Evolutionary conservation across 73 alveolate genomes (phyloP).

Genomic region (Symbiodinium pilosum): DNA sequence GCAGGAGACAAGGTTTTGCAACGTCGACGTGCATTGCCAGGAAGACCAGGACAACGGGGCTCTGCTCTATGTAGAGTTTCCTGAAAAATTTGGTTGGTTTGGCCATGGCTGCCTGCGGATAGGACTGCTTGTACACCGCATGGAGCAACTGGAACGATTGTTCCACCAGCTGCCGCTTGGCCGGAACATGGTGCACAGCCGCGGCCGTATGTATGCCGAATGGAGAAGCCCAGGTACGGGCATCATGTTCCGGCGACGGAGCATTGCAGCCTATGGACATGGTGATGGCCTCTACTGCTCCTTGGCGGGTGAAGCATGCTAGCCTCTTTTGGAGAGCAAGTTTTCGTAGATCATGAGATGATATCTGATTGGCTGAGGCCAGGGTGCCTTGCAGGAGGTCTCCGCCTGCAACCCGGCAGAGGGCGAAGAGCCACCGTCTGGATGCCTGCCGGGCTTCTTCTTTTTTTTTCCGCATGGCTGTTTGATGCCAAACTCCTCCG

Average conservation of each 20-base stretch:
- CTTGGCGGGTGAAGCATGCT: not conserved
- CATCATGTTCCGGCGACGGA: conserved; percentile 53
- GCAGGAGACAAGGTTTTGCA: conserved; percentile 87
- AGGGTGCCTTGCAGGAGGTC: conserved; percentile 76
- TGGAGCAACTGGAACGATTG: conserved; percentile 70
- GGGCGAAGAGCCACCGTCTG: not conserved
- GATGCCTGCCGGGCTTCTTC: not conserved
- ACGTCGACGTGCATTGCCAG: conserved; percentile 43
- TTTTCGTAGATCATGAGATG: not conserved
- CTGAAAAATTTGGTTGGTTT: not conserved
- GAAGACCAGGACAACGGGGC: not conserved
- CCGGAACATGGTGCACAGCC: not conserved
- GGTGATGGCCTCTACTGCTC: conserved; percentile 53
- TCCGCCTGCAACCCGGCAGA: conserved; percentile 7
- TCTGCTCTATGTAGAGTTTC: not conserved
- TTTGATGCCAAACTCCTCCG: not conserved
- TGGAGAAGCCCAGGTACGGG: conserved; percentile 60
- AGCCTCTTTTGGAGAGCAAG: not conserved
- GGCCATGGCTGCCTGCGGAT: too few species aligned
- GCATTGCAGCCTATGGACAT: conserved; percentile 66
- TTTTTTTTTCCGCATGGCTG: not conserved
- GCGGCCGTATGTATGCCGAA: too few species aligned
- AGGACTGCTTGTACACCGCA: conserved; percentile 70
- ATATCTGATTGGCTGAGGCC: not conserved
- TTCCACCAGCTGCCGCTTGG: conserved; percentile 56